Evolutionary conservation across 352 stramenopile genomes (phyloP).

Genomic region (Phytopythium delawarense): DNA sequence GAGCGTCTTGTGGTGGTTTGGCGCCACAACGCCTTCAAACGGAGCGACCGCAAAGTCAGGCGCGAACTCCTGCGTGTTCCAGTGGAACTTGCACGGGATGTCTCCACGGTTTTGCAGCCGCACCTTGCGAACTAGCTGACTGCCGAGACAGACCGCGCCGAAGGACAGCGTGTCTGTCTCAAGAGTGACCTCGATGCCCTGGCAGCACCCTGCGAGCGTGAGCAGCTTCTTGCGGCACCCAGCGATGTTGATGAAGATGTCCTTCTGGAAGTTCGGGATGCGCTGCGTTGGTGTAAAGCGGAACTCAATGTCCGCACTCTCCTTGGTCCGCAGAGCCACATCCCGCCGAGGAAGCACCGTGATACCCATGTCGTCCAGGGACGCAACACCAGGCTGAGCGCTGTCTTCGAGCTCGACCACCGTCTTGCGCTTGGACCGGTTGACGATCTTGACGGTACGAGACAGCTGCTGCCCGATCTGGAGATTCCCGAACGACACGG

Average conservation of each 20-base stretch:
- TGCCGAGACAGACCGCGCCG: constrained; percentile 86
- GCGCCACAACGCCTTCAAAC: constrained; percentile 71
- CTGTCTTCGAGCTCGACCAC: constrained; percentile 50
- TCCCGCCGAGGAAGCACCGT: constrained; percentile 61
- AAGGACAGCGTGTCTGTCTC: constrained; percentile 90
- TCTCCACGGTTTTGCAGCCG: constrained; percentile 90
- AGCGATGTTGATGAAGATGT: constrained; percentile 57
- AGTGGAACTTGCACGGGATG: constrained; percentile 85
- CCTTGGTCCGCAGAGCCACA: constrained; percentile 67
- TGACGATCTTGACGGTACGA: constrained; percentile 78
- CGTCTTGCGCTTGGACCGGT: constrained; percentile 79
- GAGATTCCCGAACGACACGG: constrained; percentile 77
- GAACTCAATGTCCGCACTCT: constrained; percentile 73
- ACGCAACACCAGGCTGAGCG: constrained; percentile 16
- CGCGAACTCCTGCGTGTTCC: constrained; percentile 68
- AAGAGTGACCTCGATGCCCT: constrained; percentile 89
- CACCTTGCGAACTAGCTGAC: constrained; percentile 78
- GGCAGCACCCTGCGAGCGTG: constrained; percentile 78
- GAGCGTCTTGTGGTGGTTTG: constrained; percentile 84
- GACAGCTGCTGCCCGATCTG: constrained; percentile 74
- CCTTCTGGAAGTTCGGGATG: constrained; percentile 54
- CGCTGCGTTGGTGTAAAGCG: constrained; percentile 69
- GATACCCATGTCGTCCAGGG: constrained; percentile 47
- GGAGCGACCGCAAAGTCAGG: constrained; percentile 83
- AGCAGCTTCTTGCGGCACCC: constrained; percentile 74